Percentiles rank a stretch among this genome's conserved stretches.
Conservation (phyloP, 768 basidiomycete species). For the Daedaleopsis sinensis region DNA sequence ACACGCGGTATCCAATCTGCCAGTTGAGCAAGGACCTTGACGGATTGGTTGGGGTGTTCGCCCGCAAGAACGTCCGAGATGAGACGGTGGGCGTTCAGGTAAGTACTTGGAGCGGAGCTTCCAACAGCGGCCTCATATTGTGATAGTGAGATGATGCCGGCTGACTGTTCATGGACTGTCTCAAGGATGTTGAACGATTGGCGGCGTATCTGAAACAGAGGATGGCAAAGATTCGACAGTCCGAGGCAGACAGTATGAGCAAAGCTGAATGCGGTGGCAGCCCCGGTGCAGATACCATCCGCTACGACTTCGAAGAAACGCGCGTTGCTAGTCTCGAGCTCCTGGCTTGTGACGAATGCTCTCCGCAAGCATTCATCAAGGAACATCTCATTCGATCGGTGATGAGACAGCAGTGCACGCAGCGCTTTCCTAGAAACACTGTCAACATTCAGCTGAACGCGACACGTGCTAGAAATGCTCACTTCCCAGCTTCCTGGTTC, state of each 20-base stretch:
- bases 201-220: conserved; percentile 61
- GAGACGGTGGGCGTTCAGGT: conserved; percentile 77
- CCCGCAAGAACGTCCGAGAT: conserved; percentile 80
- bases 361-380: conserved; percentile 68
- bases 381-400: conserved; percentile 55
- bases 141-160: conserved; percentile 69
- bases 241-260: conserved; percentile 77
- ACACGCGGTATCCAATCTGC: conserved; percentile 73
- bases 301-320: conserved; percentile 81
- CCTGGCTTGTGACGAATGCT: conserved; percentile 62
- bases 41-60: conserved; percentile 69
- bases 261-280: conserved; percentile 61
- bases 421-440: conserved; percentile 67
- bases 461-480: conserved; percentile 32
- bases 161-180: conserved; percentile 65
- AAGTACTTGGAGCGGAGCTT: conserved; percentile 74
- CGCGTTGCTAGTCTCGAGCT: conserved; percentile 56
- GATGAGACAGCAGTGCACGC: conserved; percentile 63
- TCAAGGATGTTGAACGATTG: conserved; percentile 81
- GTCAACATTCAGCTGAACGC: conserved; percentile 3
- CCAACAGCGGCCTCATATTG: conserved; percentile 75
- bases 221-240: conserved; percentile 83
- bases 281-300: conserved; percentile 59
- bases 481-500: conserved; percentile 67
- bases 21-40: conserved; percentile 68